Evolutionary conservation across 179 eudicot genomes (phyloP), one percentile per base, ranked within the genome.

Genomic region (Silene noctiflora): DNA sequence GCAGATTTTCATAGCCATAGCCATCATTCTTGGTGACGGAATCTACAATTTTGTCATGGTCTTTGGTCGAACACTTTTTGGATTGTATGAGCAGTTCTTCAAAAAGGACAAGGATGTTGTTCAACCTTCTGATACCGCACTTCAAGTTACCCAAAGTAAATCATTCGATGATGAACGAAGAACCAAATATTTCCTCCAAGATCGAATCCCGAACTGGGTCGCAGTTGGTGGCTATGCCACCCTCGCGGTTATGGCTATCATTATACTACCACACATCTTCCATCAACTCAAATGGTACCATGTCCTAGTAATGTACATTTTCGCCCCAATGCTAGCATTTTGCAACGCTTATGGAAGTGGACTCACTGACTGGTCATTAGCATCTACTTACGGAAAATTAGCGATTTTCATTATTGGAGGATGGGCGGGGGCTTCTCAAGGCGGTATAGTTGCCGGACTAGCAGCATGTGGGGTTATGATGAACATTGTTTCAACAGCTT

Each of bases 391-490:
- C 21, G 97, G 96, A 12, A 93, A 93, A 78, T 73, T 93, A n/a
- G 97, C 97, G 2, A 93, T 93, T 81, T 88, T 93, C 35, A 79
- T 80, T 1, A 79, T 93, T 21, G 94, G 97, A 5, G 88, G 94
- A 51, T 93, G 97, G 97, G 97, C 91, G n/a, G 97, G 94, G 16
- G 78, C 86, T 6, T 69, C 84, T 27, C 83, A 87, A 48, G 97
- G 97, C 19, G 97, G 97, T 4, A 84, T 93, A 35, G 86, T 93
- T 7, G 97, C 92, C 0, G 97, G 96, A 3, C 76, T 93, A 24
- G 97, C 96, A 1, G 94, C 94, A 12, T 93, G 97, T 74, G 96
- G 96, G 19, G 94, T 91, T 55, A 91, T 93, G 96, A 91, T 91
- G 94, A 91, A 87, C 82, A 91, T 93, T 9, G 97, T 92, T 60